phyloP scores from a whole-genome alignment of 75 land plant species.

The Sequoiadendron giganteum region DNA sequence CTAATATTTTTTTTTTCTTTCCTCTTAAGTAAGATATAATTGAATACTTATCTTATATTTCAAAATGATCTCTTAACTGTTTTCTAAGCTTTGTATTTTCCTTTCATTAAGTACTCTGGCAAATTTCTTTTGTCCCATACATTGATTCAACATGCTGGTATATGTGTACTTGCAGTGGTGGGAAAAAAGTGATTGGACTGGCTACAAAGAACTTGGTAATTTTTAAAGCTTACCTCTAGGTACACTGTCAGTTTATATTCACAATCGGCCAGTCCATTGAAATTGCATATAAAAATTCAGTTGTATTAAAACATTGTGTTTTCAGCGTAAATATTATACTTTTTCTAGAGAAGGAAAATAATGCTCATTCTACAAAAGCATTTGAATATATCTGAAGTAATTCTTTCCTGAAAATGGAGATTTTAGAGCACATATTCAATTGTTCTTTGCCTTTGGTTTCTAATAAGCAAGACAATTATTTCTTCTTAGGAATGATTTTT shows the following conservation, averaged over 20 bases:
- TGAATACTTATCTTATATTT: background rate
- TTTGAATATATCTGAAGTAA: too few species aligned
- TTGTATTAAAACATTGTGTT: background rate
- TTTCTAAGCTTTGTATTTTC: background rate
- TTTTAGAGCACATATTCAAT: background rate
- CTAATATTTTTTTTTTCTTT: background rate
- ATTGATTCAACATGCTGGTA: background rate
- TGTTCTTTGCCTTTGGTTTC: background rate
- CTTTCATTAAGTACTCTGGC: background rate
- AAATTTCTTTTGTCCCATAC: background rate
- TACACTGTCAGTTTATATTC: background rate
- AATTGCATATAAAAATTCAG: background rate
- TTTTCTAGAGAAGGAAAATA: background rate
- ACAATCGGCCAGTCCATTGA: background rate
- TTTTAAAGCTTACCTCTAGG: background rate
- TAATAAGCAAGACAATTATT: background rate
- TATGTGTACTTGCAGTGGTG: constrained; percentile 79
- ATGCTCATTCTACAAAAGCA: background rate
- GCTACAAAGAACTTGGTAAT: constrained; percentile 96
- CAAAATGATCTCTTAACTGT: background rate
- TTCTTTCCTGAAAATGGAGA: background rate
- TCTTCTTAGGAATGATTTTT: background rate
- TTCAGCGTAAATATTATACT: background rate
- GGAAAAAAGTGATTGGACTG: constrained; percentile 99
- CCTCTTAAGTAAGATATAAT: background rate